Evolutionary conservation across 768 basidiomycete species (phyloP), one percentile per base, ranked within the genome.

Genomic region (Saitozyma sp.): DNA sequence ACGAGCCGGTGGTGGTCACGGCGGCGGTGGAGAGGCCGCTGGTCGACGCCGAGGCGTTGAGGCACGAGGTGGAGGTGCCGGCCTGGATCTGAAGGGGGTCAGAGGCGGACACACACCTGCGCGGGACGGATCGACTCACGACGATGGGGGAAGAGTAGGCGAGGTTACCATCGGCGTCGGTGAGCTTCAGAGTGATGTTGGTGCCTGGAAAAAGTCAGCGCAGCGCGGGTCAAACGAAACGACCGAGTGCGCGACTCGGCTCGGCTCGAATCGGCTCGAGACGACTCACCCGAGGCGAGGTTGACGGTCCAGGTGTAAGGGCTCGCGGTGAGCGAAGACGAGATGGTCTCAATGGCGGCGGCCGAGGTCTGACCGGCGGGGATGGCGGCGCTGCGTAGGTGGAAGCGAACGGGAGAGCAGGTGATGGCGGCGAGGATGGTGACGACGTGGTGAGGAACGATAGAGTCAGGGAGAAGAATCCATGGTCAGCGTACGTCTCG

Each of bases 91-190:
- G 50, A 42, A 29, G 29, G 29, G 13, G 9, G 46, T 20, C 51
- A 41, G 45, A 13, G 4, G 38, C n/a, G 14, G 9, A n/a, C 19
- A 20, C 17, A 49, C n/a, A 20, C 9, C 39, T 3, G 20, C 8
- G 8, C 1, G 19, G 51, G 19, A 41, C 20, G 37, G 14, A 8
- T 43, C 38, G 6, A 59, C 68, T 48, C 29, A 68, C 66, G 56
- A 66, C 68, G 20, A 69, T n/a, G 19, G 70, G 65, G 20, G 68
- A 73, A 17, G 73, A 71, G 71, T 79, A 79, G 51, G 58, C 57
- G 55, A 67, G 67, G 56, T 59, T 52, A 64, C 91, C 91, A 40
- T 80, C 84, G 59, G 60, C 76, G 71, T 93, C 91, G 73, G 84
- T 84, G 64, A 92, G 63, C 11, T 80, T 82, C 38, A 91, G 74